Percentiles rank a stretch among this genome's conserved stretches.
phyloP scores from a whole-genome alignment of 2,329 filamentous ascomycete genomes.

The Tetracladium maxilliforme region DNA sequence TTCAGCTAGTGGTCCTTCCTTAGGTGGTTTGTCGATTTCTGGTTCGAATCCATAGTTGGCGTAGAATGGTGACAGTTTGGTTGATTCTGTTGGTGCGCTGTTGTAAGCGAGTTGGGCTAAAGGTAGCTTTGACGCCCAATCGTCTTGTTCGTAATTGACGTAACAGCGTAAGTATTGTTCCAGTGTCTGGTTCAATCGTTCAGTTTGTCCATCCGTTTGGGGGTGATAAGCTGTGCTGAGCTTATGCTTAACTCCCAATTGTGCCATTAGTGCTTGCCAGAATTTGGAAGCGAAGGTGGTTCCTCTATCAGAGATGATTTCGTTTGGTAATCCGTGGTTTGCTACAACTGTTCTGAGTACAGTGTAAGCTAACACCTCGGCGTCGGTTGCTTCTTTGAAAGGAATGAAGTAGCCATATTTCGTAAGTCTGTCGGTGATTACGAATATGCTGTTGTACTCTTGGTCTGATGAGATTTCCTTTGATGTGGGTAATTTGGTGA shows the following conservation, averaged over 20 bases:
- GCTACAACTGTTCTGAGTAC: too few species aligned
- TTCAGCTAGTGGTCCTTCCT: too few species aligned
- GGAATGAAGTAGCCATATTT: too few species aligned
- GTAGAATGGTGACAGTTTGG: constrained; percentile 4
- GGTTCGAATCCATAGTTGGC: too few species aligned
- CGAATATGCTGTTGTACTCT: too few species aligned
- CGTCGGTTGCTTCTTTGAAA: too few species aligned
- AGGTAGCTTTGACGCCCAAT: constrained; percentile 6
- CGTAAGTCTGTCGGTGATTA: too few species aligned
- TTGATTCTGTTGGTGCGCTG: constrained; percentile 3
- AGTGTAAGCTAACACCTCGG: too few species aligned
- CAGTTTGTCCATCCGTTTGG: constrained; percentile 7
- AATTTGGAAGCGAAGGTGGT: constrained; percentile 6
- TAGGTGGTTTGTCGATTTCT: too few species aligned
- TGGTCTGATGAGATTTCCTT: too few species aligned
- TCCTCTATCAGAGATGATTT: constrained; percentile 6
- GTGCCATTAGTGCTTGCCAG: constrained; percentile 5
- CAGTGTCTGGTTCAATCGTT: constrained; percentile 7
- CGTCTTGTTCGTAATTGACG: constrained; percentile 8
- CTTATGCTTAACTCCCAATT: constrained; percentile 3
- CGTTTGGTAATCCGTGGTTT: constrained; percentile 1
- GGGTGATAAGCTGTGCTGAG: constrained; percentile 5
- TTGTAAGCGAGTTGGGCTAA: constrained; percentile 7
- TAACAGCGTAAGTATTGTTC: constrained; percentile 5
- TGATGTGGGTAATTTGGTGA: too few species aligned